Conservation (phyloP, 2,329 filamentous ascomycete species). For the Hypoxylon sp. region DNA sequence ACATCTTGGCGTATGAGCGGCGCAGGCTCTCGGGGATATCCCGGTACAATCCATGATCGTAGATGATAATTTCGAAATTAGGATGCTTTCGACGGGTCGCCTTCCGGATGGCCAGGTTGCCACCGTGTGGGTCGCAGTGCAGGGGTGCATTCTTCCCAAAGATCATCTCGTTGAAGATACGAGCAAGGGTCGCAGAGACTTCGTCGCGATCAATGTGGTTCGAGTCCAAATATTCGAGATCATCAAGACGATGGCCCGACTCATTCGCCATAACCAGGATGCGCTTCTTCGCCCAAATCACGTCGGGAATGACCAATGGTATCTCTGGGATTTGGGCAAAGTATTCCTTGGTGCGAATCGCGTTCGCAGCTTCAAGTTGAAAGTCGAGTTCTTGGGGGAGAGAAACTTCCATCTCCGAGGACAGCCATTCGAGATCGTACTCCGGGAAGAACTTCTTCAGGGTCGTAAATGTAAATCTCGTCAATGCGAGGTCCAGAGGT, state of each 20-base stretch:
- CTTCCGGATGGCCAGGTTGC: conserved; percentile 92
- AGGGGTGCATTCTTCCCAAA: conserved; percentile 90
- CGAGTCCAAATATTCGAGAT: conserved; percentile 86
- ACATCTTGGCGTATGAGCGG: conserved; percentile 94
- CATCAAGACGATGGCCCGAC: conserved; percentile 87
- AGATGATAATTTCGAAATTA: conserved; percentile 96
- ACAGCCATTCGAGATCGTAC: conserved; percentile 97
- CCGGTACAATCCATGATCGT: conserved; percentile 96
- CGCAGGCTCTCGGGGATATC: conserved; percentile 86
- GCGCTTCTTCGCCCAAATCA: conserved; percentile 89
- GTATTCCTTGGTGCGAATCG: conserved; percentile 82
- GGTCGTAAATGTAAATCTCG: conserved; percentile 88
- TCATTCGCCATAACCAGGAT: conserved; percentile 97
- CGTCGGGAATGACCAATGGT: conserved; percentile 90
- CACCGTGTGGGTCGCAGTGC: conserved; percentile 97
- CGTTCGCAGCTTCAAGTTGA: conserved; percentile 86
- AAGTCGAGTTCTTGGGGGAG: conserved; percentile 95
- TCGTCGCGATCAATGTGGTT: conserved; percentile 94
- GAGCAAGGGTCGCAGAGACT: conserved; percentile 89
- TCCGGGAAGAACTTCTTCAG: conserved; percentile 96
- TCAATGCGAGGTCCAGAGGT: conserved; percentile 87
- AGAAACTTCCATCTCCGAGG: conserved; percentile 91
- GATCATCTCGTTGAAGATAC: conserved; percentile 99
- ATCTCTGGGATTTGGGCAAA: conserved; percentile 81
- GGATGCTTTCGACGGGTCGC: conserved; percentile 73